These are phyloP conservation scores for Leishmania martiniquensis DNA, from an alignment of 208 protist species.

Conservation along the genomic window DNA sequence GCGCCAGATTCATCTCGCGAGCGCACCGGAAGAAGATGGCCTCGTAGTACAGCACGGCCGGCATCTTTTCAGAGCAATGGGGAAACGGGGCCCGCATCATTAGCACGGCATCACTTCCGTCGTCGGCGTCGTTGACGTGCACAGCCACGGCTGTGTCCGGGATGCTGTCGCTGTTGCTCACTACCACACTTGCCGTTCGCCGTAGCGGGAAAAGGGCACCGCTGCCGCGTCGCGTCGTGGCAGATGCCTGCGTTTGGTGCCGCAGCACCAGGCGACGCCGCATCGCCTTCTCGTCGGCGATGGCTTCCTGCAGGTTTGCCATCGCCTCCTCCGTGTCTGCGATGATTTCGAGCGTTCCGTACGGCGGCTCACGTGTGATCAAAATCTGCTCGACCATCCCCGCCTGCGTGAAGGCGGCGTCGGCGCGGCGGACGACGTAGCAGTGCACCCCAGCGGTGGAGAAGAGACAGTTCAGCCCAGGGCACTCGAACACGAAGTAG, in stretches of 20 bases:
- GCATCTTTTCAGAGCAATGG: slow-evolving; percentile 48
- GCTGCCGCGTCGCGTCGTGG: slow-evolving; percentile 5
- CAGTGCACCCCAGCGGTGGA: slow-evolving; percentile 48
- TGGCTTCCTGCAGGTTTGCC: slow-evolving; percentile 65
- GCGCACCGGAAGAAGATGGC: slow-evolving; percentile 39
- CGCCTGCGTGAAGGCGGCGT: slow-evolving; percentile 62
- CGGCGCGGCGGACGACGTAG: slow-evolving; percentile 44
- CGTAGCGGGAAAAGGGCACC: not conserved
- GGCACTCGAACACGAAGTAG: slow-evolving; percentile 50
- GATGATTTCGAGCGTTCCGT: slow-evolving; percentile 60
- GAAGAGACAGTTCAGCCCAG: slow-evolving; percentile 67
- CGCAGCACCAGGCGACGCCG: slow-evolving; percentile 20
- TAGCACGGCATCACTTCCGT: slow-evolving; percentile 21
- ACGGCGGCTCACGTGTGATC: slow-evolving; percentile 64
- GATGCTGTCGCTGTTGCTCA: not conserved
- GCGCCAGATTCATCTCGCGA: slow-evolving; percentile 44
- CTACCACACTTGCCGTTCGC: slow-evolving; percentile 1
- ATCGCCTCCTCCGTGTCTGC: slow-evolving; percentile 61
- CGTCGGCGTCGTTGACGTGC: not conserved
- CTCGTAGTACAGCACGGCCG: slow-evolving; percentile 59
- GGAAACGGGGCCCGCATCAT: slow-evolving; percentile 35
- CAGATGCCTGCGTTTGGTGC: not conserved
- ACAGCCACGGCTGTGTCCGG: not conserved
- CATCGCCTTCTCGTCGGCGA: slow-evolving; percentile 72
- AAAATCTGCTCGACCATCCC: slow-evolving; percentile 59